Conservation (phyloP, 805 yeast species). For the Cyberlindnera mycetangii region DNA sequence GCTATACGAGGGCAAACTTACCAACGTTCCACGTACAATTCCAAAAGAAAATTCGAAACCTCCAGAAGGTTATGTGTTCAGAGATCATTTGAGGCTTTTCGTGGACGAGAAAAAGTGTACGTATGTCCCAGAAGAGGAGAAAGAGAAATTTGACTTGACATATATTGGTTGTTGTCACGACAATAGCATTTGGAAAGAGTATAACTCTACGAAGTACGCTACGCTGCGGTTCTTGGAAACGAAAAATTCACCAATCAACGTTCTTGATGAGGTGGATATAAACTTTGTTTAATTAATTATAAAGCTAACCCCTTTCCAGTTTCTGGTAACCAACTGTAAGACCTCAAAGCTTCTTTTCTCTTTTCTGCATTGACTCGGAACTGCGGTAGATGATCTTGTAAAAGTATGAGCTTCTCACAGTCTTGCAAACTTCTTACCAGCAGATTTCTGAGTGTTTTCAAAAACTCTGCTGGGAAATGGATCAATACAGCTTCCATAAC, state of each 20-base stretch:
- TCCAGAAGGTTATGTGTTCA: slow-evolving; percentile 30
- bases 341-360: slow-evolving; percentile 30
- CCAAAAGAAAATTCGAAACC: slow-evolving; percentile 37
- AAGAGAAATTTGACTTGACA: slow-evolving; percentile 31
- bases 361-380: slow-evolving; percentile 23
- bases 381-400: slow-evolving; percentile 19
- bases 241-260: slow-evolving; percentile 20
- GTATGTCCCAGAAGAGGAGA: slow-evolving; percentile 41
- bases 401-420: slow-evolving; percentile 24
- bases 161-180: slow-evolving; percentile 44
- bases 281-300: slow-evolving; percentile 14
- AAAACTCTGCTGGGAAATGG: slow-evolving; percentile 27
- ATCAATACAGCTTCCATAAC: slow-evolving; percentile 29
- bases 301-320: slow-evolving; percentile 38
- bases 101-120: slow-evolving; percentile 36
- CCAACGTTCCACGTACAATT: slow-evolving; percentile 42
- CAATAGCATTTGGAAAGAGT: slow-evolving; percentile 36
- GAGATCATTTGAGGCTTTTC: slow-evolving; percentile 37
- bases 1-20: slow-evolving; percentile 54
- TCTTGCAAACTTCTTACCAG: slow-evolving; percentile 24
- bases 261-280: slow-evolving; percentile 23
- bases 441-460: slow-evolving; percentile 26
- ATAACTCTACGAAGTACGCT: slow-evolving; percentile 32
- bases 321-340: slow-evolving; percentile 34
- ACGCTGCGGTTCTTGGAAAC: slow-evolving; percentile 20